phyloP scores from a whole-genome alignment of 306 rosid species.

The Styphnolobium japonicum region DNA sequence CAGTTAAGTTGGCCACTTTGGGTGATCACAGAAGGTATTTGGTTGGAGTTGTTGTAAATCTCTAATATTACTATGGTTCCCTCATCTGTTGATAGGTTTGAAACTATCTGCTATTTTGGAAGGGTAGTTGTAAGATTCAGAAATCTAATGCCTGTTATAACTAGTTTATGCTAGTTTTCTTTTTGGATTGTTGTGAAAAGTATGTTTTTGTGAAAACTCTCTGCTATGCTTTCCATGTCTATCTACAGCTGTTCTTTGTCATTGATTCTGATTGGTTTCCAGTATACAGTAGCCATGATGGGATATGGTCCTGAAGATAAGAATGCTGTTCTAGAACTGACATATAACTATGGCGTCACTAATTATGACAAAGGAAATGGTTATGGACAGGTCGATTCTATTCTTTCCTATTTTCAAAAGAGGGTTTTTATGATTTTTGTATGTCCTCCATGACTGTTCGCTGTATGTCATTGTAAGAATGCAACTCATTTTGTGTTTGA shows the following conservation, averaged over 20 bases:
- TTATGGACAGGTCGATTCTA: conserved; percentile 64
- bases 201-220: background rate
- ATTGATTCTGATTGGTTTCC: conserved; percentile 19
- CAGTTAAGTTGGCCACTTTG: background rate
- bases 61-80: background rate
- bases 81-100: background rate
- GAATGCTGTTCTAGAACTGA: conserved; percentile 74
- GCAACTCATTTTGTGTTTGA: conserved; percentile 23
- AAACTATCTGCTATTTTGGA: background rate
- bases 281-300: conserved; percentile 66
- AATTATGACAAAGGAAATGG: conserved; percentile 88
- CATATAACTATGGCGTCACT: conserved; percentile 84
- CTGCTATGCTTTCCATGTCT: conserved; percentile 9
- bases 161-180: background rate
- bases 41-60: background rate
- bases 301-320: conserved; percentile 91
- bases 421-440: background rate
- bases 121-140: background rate
- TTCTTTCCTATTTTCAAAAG: conserved; percentile 9
- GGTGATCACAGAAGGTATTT: background rate
- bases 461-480: background rate
- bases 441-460: background rate
- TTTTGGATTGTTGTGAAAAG: background rate
- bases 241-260: background rate
- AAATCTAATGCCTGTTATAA: background rate